Conservation (phyloP, 192 early-diverging fungal species). For the Umbelopsis ramanniana region DNA sequence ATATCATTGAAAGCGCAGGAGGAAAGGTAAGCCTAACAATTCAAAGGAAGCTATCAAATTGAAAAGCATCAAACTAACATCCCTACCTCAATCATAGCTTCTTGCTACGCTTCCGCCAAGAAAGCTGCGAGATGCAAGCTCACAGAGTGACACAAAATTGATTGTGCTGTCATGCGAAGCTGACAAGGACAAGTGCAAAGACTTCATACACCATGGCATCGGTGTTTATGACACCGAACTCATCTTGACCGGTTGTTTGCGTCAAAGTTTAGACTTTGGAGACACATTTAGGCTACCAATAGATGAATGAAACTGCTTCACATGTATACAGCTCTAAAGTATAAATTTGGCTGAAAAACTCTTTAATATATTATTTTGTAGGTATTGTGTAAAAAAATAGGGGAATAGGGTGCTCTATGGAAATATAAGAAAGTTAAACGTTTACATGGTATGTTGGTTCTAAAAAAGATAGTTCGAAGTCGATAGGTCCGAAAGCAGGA, state of each 20-base stretch:
- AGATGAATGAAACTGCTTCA: not conserved
- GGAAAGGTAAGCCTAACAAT: conserved; percentile 7
- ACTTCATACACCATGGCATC: not conserved
- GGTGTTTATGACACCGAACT: conserved; percentile 7
- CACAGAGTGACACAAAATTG: conserved; percentile 1
- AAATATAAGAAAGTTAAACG: too few relatives aligned
- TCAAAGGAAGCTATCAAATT: not conserved
- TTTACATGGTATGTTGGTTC: not conserved
- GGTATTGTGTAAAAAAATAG: not conserved
- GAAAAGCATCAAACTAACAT: not conserved
- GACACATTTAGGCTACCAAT: conserved; percentile 10
- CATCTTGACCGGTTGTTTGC: not conserved
- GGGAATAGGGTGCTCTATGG: too few relatives aligned
- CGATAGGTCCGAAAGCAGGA: conserved; percentile 5
- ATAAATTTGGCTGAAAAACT: not conserved
- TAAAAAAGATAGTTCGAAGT: not conserved
- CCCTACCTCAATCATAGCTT: not conserved
- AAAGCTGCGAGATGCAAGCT: conserved; percentile 14
- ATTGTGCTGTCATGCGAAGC: not conserved
- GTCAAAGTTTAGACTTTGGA: conserved; percentile 3
- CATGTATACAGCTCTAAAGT: not conserved
- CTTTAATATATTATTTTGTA: not conserved
- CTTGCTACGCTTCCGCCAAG: not conserved
- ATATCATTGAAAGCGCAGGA: conserved; percentile 17
- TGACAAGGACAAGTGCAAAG: not conserved